Percentiles rank a stretch among this genome's conserved stretches.
These are phyloP conservation scores for Tolypocladium album DNA, from an alignment of 2,329 filamentous ascomycete genomes.

Conservation along the genomic window DNA sequence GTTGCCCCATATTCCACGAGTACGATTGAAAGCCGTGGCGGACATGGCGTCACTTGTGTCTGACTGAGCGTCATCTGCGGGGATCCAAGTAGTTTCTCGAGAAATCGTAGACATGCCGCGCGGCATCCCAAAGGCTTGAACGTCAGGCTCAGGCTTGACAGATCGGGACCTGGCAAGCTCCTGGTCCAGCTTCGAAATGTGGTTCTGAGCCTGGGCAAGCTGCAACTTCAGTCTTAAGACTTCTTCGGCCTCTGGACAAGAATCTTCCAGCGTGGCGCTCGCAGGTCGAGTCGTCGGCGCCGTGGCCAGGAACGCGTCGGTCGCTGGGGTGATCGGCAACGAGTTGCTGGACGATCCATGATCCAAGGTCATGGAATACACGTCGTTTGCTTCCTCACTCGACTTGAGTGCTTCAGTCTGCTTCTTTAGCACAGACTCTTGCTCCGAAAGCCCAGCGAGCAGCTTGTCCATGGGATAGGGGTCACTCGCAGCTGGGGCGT, in stretches of 20 bases:
- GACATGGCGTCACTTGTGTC: conserved; percentile 46
- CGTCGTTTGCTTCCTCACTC: conserved; percentile 21
- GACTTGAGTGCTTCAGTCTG: conserved; percentile 44
- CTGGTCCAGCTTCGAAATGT: conserved; percentile 61
- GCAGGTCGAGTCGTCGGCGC: conserved; percentile 40
- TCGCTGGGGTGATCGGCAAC: conserved; percentile 51
- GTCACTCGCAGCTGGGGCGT: conserved; percentile 24
- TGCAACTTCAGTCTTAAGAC: conserved; percentile 59
- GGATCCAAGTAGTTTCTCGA: conserved; percentile 40
- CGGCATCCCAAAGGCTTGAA: conserved; percentile 8
- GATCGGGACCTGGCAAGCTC: conserved; percentile 57
- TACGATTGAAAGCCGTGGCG: conserved; percentile 38
- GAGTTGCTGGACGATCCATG: conserved; percentile 45
- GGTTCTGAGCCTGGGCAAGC: conserved; percentile 58
- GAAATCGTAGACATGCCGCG: conserved; percentile 10
- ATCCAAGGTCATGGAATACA: conserved; percentile 27
- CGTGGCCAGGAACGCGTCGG: conserved; percentile 39
- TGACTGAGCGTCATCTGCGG: conserved; percentile 43
- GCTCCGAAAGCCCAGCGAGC: conserved; percentile 62
- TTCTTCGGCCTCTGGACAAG: conserved; percentile 38
- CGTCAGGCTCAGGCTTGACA: conserved; percentile 38
- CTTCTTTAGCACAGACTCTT: conserved; percentile 48
- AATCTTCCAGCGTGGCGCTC: conserved; percentile 36
- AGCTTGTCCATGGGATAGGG: conserved; percentile 58
- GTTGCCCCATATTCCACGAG: conserved; percentile 45